These are phyloP conservation scores for Aspergillus ostianus DNA, from an alignment of 495 filamentous ascomycete genomes.

Conservation along the genomic window DNA sequence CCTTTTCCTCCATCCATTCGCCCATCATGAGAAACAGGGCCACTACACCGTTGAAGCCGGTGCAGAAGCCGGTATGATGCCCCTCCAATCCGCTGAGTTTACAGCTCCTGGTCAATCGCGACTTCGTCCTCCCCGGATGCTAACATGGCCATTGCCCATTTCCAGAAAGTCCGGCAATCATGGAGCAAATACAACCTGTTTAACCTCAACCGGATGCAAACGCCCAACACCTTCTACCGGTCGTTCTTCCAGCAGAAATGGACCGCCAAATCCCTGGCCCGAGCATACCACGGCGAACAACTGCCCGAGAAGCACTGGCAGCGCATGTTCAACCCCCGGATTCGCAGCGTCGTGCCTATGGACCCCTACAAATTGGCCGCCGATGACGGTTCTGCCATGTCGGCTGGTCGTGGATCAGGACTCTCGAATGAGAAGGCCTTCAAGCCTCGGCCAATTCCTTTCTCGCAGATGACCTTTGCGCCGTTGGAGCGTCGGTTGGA, in stretches of 20 bases:
- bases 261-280: slow-evolving; percentile 74
- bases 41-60: slow-evolving; percentile 39
- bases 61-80: slow-evolving; percentile 42
- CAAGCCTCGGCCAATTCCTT: slow-evolving; percentile 57
- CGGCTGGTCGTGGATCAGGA: slow-evolving; percentile 80
- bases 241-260: slow-evolving; percentile 99
- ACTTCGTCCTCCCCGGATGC: slow-evolving; percentile 5
- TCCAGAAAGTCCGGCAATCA: slow-evolving; percentile 88
- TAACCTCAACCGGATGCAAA: slow-evolving; percentile 63
- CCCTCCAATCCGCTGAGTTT: neutral
- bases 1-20: neutral
- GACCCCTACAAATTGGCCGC: slow-evolving; percentile 69
- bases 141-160: slow-evolving; percentile 13
- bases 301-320: slow-evolving; percentile 87
- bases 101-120: neutral
- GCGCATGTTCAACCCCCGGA: slow-evolving; percentile 79
- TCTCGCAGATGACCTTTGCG: slow-evolving; percentile 89
- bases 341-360: slow-evolving; percentile 84
- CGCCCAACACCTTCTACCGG: slow-evolving; percentile 32
- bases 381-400: slow-evolving; percentile 75
- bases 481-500: slow-evolving; percentile 89
- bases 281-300: slow-evolving; percentile 92
- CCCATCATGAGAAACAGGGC: slow-evolving; percentile 50
- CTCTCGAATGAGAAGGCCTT: slow-evolving; percentile 15
- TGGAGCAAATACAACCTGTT: slow-evolving; percentile 98